Evolutionary conservation across 805 yeast species (phyloP).

Genomic region (Wickerhamomyces chambardii): DNA sequence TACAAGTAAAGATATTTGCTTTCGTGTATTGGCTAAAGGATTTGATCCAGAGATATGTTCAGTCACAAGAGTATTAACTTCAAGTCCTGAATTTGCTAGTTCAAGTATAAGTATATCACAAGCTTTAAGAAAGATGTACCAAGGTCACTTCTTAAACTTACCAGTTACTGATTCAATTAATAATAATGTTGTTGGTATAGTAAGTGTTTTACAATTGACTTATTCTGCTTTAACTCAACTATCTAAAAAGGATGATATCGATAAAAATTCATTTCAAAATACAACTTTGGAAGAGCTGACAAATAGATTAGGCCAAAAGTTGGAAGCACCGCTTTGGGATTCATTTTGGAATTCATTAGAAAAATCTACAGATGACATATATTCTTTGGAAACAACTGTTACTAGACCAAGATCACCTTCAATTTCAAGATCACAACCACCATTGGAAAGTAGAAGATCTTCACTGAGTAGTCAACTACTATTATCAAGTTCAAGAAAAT

Average conservation of each 20-base stretch:
- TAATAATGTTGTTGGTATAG: constrained; percentile 27
- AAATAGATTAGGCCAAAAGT: constrained; percentile 13
- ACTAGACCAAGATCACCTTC: constrained; percentile 10
- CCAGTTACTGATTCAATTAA: constrained; percentile 25
- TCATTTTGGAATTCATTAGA: constrained; percentile 23
- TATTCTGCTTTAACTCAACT: constrained; percentile 29
- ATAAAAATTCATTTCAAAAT: constrained; percentile 9
- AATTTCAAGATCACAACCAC: constrained; percentile 15
- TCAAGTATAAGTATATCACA: constrained; percentile 28
- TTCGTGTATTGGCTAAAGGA: constrained; percentile 27
- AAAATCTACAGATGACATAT: constrained; percentile 18
- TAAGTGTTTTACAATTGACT: constrained; percentile 33
- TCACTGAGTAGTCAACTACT: constrained; percentile 11
- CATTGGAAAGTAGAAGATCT: constrained; percentile 9
- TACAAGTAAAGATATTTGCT: constrained; percentile 36
- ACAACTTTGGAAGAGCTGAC: constrained; percentile 14
- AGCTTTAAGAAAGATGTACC: constrained; percentile 36
- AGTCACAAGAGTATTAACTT: constrained; percentile 33
- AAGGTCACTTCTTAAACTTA: constrained; percentile 33
- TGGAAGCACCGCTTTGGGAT: constrained; percentile 18
- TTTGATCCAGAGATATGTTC: constrained; percentile 26
- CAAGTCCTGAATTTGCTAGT: constrained; percentile 36
- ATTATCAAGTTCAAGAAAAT: constrained; percentile 11
- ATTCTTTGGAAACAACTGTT: constrained; percentile 14
- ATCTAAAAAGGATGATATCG: constrained; percentile 16